Evolutionary conservation across 2,329 filamentous ascomycete genomes (phyloP), one percentile per base, ranked within the genome.

Genomic region (Aspergillus tubingensis): DNA sequence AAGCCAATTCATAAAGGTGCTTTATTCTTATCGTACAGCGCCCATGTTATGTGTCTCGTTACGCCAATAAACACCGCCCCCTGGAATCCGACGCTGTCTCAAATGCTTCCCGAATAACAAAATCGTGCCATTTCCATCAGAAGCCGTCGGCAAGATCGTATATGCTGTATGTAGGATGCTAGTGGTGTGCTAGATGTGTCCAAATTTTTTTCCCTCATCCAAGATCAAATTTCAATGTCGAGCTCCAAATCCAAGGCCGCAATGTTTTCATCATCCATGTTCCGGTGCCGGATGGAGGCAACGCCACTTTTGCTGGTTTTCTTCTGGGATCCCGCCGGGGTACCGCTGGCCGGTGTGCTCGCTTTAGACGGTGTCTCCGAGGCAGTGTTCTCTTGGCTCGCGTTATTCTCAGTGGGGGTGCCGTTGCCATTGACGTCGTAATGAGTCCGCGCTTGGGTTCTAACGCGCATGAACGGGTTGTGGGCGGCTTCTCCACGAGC

Each of bases 181-280:
- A 30, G 17, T 21, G 21, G 15, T 27, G 21, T 27, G 27, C 23
- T 30, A 36, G 32, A 21, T 17, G 30, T 21, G 13, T 10, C 21
- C 21, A 54, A 17, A 44, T 8, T 19, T 27, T 23, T 11, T 27
- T 8, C 7, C 17, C 1, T 32, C 7, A 36, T 19, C 52, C 15
- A 39, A 17, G 13, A 32, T 62, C 80, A 91, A 68, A 96, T 91
- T 67, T 96, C 92, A 69, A 96, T 88, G 68, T 98, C 94, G 73
- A 98, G 92, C 27, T 92, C 94, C 68, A 98, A 79, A 74, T 98
- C 95, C 80, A 98, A 81, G 25, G 88, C 85, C 1, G 90, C 92
- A 75, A 98, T 94, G 58, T 97, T 90, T 72, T 98, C 95, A 72
- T 98, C 95, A 63, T 96, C 93, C 81, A 90, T 89, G 59, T 92